Percentiles rank a stretch among this genome's conserved stretches.
Conservation (phyloP, 345 rosid species). For the Iberis pinnata region DNA sequence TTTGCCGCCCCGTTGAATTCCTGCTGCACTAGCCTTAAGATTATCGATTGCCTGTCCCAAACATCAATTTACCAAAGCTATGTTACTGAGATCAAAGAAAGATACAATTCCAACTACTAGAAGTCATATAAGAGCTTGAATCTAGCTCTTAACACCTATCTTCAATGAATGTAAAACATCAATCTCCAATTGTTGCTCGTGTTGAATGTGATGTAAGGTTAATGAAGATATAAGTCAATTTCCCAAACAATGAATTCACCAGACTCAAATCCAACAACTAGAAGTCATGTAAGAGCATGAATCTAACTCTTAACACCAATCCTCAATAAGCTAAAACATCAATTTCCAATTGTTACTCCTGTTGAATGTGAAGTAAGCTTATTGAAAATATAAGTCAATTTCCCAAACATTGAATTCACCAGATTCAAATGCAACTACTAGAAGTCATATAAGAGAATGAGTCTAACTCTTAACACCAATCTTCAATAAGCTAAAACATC, state of each 20-base stretch:
- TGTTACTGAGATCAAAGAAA: neutral
- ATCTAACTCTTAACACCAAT: neutral
- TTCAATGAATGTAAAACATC: no score
- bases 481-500: no score
- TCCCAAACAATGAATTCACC: neutral
- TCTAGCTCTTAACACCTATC: neutral
- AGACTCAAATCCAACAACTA: neutral
- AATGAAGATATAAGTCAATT: no score
- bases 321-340: no score
- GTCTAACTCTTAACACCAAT: neutral
- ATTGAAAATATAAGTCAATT: no score
- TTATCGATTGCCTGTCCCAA: conserved; percentile 48
- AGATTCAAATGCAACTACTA: neutral
- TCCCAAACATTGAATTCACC: neutral
- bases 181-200: no score
- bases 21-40: conserved; percentile 61
- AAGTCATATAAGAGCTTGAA: neutral
- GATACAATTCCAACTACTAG: neutral
- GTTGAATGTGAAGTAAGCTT: neutral
- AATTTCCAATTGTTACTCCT: no score
- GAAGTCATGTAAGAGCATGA: neutral
- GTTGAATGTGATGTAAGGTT: no score
- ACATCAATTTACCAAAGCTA: neutral
- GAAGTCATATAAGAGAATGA: neutral
- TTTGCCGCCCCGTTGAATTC: conserved; percentile 24